Conservation (phyloP, 257 asterid genomes). For the Hygrophila difformis region DNA sequence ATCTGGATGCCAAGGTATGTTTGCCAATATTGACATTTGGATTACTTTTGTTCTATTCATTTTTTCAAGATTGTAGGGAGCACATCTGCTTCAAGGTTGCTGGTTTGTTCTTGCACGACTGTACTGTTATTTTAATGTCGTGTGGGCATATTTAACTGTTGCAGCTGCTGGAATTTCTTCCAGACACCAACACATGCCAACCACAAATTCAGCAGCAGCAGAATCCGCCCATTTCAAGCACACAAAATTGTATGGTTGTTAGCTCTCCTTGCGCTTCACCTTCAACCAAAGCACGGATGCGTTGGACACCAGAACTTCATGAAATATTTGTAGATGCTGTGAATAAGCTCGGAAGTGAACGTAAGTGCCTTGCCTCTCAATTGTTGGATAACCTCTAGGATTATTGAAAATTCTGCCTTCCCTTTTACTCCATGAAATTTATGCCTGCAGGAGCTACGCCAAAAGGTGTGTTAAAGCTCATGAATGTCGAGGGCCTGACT, state of each 20-base stretch:
- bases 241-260: slow-evolving; percentile 25
- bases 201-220: slow-evolving; percentile 26
- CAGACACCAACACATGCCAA: slow-evolving; percentile 20
- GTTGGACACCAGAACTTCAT: slow-evolving; percentile 98
- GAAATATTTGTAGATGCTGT: slow-evolving; percentile 81
- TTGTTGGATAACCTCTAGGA: slow-evolving; percentile 1
- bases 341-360: slow-evolving; percentile 75
- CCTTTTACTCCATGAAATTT: too few species aligned
- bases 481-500: slow-evolving; percentile 71
- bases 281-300: slow-evolving; percentile 67
- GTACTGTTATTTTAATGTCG: too few species aligned
- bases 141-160: too few species aligned
- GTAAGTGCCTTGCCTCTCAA: slow-evolving; percentile 31
- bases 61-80: too few species aligned
- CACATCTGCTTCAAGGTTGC: too few species aligned
- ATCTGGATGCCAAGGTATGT: slow-evolving; percentile 58
- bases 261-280: slow-evolving; percentile 46
- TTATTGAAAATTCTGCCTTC: not conserved
- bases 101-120: too few species aligned
- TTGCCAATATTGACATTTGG: slow-evolving; percentile 7
- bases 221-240: slow-evolving; percentile 15
- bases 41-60: not conserved
- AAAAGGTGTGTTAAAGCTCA: slow-evolving; percentile 73
- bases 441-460: slow-evolving; percentile 68
- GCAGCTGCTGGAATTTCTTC: slow-evolving; percentile 42